A percentile compares a stretch with the other conserved stretches of the same genome.
phyloP scores from a whole-genome alignment of 2,329 filamentous ascomycete genomes.

The Penicillium sp. region DNA sequence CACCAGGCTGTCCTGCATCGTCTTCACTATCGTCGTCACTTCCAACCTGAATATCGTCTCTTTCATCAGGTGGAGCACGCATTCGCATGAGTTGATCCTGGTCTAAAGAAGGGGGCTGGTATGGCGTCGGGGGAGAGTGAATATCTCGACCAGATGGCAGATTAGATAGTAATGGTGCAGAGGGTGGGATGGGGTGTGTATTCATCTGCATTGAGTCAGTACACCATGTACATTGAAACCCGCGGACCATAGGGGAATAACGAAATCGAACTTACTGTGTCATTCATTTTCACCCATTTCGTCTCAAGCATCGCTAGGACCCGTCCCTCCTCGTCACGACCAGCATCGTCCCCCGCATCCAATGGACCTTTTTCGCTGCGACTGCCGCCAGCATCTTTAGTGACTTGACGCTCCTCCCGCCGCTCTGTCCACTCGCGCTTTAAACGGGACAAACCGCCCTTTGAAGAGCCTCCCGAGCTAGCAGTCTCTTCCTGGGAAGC shows the following conservation, averaged over 20 bases:
- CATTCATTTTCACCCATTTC: slow-evolving; percentile 89
- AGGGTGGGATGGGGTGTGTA: slow-evolving; percentile 65
- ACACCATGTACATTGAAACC: not conserved
- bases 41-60: slow-evolving; percentile 28
- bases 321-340: slow-evolving; percentile 71
- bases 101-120: slow-evolving; percentile 57
- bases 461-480: slow-evolving; percentile 1
- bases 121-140: slow-evolving; percentile 58
- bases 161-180: slow-evolving; percentile 61
- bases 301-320: slow-evolving; percentile 77
- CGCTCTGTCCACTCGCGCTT: slow-evolving; percentile 69
- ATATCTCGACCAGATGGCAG: slow-evolving; percentile 87
- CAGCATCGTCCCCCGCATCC: slow-evolving; percentile 62
- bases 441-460: slow-evolving; percentile 43
- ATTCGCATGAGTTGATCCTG: slow-evolving; percentile 52
- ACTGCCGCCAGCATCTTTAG: slow-evolving; percentile 48
- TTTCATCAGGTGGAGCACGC: slow-evolving; percentile 49
- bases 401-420: slow-evolving; percentile 68
- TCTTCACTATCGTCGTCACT: slow-evolving; percentile 42
- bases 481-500: slow-evolving; percentile 7
- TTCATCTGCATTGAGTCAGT: slow-evolving; percentile 53
- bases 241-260: too few relatives aligned
- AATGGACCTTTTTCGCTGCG: slow-evolving; percentile 26
- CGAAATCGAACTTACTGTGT: slow-evolving; percentile 57
- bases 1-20: slow-evolving; percentile 15